Evolutionary conservation across 1,139 yeast genomes (phyloP).

Genomic region (Taphrina deformans): DNA sequence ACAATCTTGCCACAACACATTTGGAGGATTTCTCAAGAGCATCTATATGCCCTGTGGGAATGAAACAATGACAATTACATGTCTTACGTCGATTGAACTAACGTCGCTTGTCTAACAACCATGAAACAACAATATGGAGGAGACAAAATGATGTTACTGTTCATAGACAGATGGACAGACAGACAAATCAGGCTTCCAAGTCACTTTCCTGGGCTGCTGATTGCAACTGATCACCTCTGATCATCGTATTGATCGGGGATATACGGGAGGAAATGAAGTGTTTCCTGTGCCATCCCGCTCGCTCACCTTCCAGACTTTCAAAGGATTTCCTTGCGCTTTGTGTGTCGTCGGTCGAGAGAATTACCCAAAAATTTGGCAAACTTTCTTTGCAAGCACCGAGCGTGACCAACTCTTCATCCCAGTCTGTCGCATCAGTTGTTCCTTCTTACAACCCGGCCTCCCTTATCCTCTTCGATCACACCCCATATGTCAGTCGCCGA

Average conservation of each 20-base stretch:
- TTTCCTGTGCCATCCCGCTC: not conserved
- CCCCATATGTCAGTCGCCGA: slow-evolving; percentile 31
- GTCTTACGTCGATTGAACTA: too few species aligned
- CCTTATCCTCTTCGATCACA: not conserved
- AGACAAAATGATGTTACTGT: too few species aligned
- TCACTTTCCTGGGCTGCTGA: too few species aligned
- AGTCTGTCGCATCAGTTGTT: too few species aligned
- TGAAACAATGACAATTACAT: not conserved
- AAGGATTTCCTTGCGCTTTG: not conserved
- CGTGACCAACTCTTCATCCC: too few species aligned
- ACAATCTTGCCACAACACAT: not conserved
- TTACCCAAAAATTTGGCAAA: not conserved
- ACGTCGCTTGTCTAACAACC: not conserved
- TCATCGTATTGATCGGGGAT: not conserved
- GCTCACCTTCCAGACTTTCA: not conserved
- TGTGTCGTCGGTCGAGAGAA: not conserved
- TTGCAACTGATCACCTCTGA: not conserved
- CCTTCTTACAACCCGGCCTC: too few species aligned
- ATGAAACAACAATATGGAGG: too few species aligned
- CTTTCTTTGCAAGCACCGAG: not conserved
- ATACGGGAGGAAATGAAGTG: not conserved
- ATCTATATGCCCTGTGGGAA: not conserved
- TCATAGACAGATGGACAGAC: too few species aligned
- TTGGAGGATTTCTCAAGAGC: not conserved
- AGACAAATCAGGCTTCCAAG: too few species aligned